Base-by-base conservation (phyloP, 1,284 basidiomycete genomes). In the Papiliotrema terrestris region DNA sequence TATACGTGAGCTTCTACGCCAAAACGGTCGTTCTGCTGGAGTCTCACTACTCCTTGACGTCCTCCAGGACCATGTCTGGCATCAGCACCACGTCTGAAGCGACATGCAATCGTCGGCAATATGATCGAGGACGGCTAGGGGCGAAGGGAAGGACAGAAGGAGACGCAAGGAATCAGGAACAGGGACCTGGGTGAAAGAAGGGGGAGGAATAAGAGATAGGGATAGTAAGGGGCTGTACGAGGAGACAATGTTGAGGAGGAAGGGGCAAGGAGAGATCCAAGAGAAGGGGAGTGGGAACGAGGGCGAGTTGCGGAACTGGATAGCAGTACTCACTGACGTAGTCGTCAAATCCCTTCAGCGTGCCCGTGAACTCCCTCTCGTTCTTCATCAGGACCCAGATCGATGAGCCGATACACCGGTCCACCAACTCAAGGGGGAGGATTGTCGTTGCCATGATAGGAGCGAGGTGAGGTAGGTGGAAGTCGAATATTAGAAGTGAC, bases 381-480 rank as follows among this genome's bases (percentile, higher is more conserved):
- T 84, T 87, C 80, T 96, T 96, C 89, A 94, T 95, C 74, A 97
- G 85, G 65, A 97, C 93, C 90, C 91, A 94, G 72, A 97, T 93
- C 52, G 85, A 83, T 37, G 89, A 92, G 55, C 93, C 93, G 72
- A 95, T 96, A 72, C 93, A 96, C 73, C 88, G 83, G 76, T 97
- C 93, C 68, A 97, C 92, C 45, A 97, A 82, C 76, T 97, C 79
- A 58, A 80, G 74, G 17, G 85, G 85, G 41, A 87, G 80, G 59
- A 86, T 84, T 58, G 86, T 85, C 49, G 83, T 84, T 13, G 84
- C 81, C 84, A 85, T 86, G 55, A 50, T 50, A 20, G 20, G 36
- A 37, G n/a, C n/a, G n/a, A n/a, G n/a, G n/a, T n/a, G n/a, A n/a
- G n/a, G n/a, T n/a, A n/a, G n/a, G n/a, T n/a, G n/a, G n/a, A n/a